Percentiles rank a stretch among this genome's conserved stretches.
phyloP scores from a whole-genome alignment of 495 filamentous ascomycete genomes.

The Arthonia radiata region DNA sequence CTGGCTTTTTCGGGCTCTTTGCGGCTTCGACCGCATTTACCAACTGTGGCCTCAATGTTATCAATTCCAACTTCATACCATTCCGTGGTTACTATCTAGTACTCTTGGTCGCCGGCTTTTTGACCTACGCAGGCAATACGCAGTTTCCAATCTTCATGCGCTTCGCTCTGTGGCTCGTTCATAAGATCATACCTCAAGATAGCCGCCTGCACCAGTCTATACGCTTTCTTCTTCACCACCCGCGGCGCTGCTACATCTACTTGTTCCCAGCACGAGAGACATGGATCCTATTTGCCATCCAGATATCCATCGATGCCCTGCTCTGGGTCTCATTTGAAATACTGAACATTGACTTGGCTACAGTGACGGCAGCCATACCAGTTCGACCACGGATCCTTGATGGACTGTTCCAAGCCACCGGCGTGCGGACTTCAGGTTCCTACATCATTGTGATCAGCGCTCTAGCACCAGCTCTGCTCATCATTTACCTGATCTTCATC shows the following conservation, averaged over 20 bases:
- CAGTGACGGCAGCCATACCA: neutral
- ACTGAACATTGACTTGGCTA: conserved; percentile 2
- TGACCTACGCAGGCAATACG: conserved; percentile 3
- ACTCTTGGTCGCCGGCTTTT: conserved; percentile 1
- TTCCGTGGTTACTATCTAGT: conserved; percentile 2
- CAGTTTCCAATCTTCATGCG: conserved; percentile 2
- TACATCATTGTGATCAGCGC: conserved; percentile 2
- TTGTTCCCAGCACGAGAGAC: conserved; percentile 3
- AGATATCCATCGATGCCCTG: conserved; percentile 1
- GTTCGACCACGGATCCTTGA: conserved; percentile 2
- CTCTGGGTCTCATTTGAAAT: conserved; percentile 1
- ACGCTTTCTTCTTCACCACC: conserved; percentile 3
- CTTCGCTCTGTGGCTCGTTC: conserved; percentile 1
- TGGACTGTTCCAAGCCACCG: conserved; percentile 3
- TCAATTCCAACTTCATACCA: conserved; percentile 1
- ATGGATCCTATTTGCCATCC: conserved; percentile 1
- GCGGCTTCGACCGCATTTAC: neutral
- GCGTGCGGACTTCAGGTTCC: conserved; percentile 2
- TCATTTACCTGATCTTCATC: conserved; percentile 2
- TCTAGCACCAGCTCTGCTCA: conserved; percentile 2
- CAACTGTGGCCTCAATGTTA: conserved; percentile 3
- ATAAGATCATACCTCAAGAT: neutral
- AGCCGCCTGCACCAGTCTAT: conserved; percentile 2
- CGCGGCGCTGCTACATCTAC: conserved; percentile 2
- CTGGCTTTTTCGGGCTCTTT: conserved; percentile 2